Evolutionary conservation across 257 asterid species (phyloP).

Genomic region (Ilex asprella): DNA sequence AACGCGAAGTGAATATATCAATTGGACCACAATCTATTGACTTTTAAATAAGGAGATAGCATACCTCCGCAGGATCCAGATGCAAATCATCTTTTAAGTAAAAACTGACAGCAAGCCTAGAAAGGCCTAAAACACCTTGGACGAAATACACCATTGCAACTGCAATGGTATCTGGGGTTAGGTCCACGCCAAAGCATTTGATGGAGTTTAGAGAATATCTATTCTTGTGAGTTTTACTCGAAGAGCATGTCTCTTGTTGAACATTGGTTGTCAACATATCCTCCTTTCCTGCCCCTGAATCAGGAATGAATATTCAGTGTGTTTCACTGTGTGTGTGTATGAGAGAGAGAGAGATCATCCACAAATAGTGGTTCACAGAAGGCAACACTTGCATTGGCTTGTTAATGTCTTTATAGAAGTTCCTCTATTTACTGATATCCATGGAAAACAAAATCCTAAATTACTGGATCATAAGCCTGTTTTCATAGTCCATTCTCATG

Average conservation of each 20-base stretch:
- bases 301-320: slow-evolving; percentile 1
- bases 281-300: slow-evolving; percentile 51
- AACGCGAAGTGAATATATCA: background rate
- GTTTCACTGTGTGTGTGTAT: too few species aligned
- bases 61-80: slow-evolving; percentile 98
- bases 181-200: slow-evolving; percentile 72
- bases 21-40: slow-evolving; percentile 3
- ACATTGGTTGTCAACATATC: slow-evolving; percentile 28
- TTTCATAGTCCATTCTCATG: background rate
- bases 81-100: slow-evolving; percentile 97
- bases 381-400: background rate
- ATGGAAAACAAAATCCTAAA: background rate
- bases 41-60: slow-evolving; percentile 3
- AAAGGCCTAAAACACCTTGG: slow-evolving; percentile 93
- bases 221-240: slow-evolving; percentile 51
- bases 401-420: background rate
- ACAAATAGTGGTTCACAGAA: background rate
- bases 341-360: slow-evolving; percentile 1
- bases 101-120: slow-evolving; percentile 92
- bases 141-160: slow-evolving; percentile 99
- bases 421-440: background rate
- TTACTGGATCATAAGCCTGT: background rate
- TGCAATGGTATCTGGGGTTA: slow-evolving; percentile 86
- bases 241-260: slow-evolving; percentile 40
- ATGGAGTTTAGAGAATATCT: slow-evolving; percentile 49